Evolutionary conservation across 805 yeast genomes (phyloP).

Genomic region (Barnettozyma vustinii): DNA sequence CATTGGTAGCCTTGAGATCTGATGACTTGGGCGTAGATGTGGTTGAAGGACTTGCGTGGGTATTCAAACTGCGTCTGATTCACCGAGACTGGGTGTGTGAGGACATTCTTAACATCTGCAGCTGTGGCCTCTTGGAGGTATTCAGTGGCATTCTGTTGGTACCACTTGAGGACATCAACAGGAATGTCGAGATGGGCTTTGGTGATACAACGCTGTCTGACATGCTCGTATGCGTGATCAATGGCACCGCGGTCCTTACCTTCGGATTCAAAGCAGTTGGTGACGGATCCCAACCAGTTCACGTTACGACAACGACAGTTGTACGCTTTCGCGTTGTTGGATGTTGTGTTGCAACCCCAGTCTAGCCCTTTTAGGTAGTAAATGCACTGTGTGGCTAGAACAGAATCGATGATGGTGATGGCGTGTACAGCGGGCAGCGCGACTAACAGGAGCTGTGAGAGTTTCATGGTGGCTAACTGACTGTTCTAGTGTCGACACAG

Average conservation of each 20-base stretch:
- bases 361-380: constrained; percentile 34
- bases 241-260: constrained; percentile 21
- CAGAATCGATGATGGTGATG: constrained; percentile 29
- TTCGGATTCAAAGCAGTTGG: constrained; percentile 35
- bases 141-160: constrained; percentile 31
- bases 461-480: constrained; percentile 1
- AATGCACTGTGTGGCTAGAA: constrained; percentile 36
- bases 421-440: constrained; percentile 6
- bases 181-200: constrained; percentile 32
- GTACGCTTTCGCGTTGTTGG: constrained; percentile 30
- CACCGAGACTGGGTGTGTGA: constrained; percentile 30
- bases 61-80: constrained; percentile 28
- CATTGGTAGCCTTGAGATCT: constrained; percentile 39
- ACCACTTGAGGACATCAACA: constrained; percentile 28
- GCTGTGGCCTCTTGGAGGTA: constrained; percentile 28
- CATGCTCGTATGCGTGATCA: constrained; percentile 36
- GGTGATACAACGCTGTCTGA: constrained; percentile 30
- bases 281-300: constrained; percentile 40
- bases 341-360: constrained; percentile 38
- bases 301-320: constrained; percentile 37
- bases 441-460: neutral
- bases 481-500: neutral
- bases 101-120: constrained; percentile 19
- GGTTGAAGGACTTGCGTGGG: constrained; percentile 31
- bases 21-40: constrained; percentile 32